Conservation (phyloP, 106 monocot species). For the Cymbidium sinense region DNA sequence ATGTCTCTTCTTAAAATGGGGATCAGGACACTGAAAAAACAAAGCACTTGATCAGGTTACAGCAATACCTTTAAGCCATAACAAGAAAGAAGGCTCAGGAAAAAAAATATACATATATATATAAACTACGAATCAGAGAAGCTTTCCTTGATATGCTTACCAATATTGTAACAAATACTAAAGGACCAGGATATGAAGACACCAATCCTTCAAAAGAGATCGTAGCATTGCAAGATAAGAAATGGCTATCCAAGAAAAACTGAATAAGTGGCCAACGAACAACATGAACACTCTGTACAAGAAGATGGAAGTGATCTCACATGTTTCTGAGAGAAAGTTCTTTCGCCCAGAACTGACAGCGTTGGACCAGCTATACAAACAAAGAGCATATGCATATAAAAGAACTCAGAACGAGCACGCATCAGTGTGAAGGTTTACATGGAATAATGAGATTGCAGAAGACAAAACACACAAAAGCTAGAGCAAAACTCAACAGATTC, state of each 20-base stretch:
- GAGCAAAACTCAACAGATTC: not conserved
- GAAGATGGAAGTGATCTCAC: constrained; percentile 30
- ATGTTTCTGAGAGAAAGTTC: constrained; percentile 69
- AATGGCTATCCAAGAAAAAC: constrained; percentile 44
- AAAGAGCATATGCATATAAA: not conserved
- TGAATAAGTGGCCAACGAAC: not conserved
- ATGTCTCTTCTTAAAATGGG: constrained; percentile 87
- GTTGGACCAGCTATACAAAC: constrained; percentile 60
- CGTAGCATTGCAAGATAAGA: constrained; percentile 82
- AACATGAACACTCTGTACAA: not conserved
- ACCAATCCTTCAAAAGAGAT: constrained; percentile 72
- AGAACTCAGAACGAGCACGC: not conserved
- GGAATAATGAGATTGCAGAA: not conserved
- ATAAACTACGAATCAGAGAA: not conserved
- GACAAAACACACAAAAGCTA: not conserved
- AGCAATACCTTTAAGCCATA: too few species aligned
- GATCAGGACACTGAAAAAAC: constrained; percentile 73
- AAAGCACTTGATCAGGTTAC: constrained; percentile 1
- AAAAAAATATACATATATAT: too few species aligned
- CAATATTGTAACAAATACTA: constrained; percentile 76
- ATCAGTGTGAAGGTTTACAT: not conserved
- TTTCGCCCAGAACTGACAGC: constrained; percentile 80
- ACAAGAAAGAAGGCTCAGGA: not conserved
- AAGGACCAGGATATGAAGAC: constrained; percentile 70
- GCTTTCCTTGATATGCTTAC: constrained; percentile 26